phyloP scores from a whole-genome alignment of 192 early-diverging fungal genomes.

The Dissophora ornata region DNA sequence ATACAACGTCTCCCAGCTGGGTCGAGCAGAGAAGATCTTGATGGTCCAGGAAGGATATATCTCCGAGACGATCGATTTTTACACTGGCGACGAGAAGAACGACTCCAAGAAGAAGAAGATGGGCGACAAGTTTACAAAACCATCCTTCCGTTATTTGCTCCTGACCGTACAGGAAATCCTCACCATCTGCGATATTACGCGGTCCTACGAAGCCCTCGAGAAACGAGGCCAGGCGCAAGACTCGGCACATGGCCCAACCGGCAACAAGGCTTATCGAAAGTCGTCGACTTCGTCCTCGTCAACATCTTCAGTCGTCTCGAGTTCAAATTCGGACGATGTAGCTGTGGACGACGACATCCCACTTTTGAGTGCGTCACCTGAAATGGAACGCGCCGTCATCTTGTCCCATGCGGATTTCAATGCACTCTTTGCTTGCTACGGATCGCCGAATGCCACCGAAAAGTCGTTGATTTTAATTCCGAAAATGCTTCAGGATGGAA shows the following conservation, averaged over 20 bases:
- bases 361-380: constrained; percentile 1
- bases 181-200: constrained; percentile 34
- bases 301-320: constrained; percentile 17
- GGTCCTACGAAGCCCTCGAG: constrained; percentile 20
- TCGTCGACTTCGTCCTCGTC: constrained; percentile 20
- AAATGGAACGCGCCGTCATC: constrained; percentile 3
- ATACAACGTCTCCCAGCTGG: constrained; percentile 51
- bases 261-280: constrained; percentile 3
- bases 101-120: constrained; percentile 55
- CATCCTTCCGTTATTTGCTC: constrained; percentile 53
- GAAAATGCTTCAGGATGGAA: constrained; percentile 39
- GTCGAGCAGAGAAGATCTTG: constrained; percentile 37
- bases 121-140: constrained; percentile 63
- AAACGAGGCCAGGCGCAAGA: background rate
- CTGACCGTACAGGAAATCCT: constrained; percentile 45
- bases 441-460: constrained; percentile 1
- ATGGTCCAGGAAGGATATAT: constrained; percentile 54
- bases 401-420: constrained; percentile 25
- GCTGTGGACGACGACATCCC: constrained; percentile 10
- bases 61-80: constrained; percentile 50
- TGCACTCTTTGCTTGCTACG: constrained; percentile 19
- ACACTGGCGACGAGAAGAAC: constrained; percentile 48
- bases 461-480: constrained; percentile 11
- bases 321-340: constrained; percentile 27
- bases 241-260: background rate